Base-by-base conservation (phyloP, 2,329 filamentous ascomycete species). In the Cryphonectria naterciae region DNA sequence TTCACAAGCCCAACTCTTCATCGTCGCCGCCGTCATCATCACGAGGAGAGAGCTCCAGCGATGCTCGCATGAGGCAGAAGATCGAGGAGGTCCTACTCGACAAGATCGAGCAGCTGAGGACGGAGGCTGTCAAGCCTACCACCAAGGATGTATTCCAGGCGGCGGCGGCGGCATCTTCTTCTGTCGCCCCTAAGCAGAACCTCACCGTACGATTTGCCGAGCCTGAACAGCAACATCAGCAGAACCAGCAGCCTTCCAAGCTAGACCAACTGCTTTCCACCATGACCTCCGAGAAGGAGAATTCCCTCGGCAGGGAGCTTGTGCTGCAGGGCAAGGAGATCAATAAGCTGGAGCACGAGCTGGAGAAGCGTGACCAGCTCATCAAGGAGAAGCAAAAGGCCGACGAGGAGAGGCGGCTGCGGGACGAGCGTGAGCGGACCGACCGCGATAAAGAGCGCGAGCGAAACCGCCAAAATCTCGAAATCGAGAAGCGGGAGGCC, bases 271-370 rank as follows among this genome's bases (percentile, higher is more conserved):
- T 39, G 19, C 25, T 64, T 2, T 62, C 65, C 3, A 37, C 19
- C 8, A 37, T 25, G 1, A 13, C 46, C 6, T 67, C 70, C 17
- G 62, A 63, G n/a, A 64, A 71, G 43, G 66, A 71, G 41, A 71
- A 68, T 37, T 65, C 68, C 4, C 71, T 73, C 35, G 65, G 71
- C 54, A 69, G 68, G 63, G 71, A 73, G 37, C 69, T 73, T 25
- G 69, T 73, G 32, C 71, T 65, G 10, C 71, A 73, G 58, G 68
- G 66, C 32, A 70, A 71, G 41, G 69, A 69, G 60, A 63, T 73
- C 41, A 69, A 71, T 49, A 73, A 73, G 49, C 63, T 73, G 22
- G 71, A 73, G 7, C 35, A 62, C 10, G 71, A 73, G 39, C 39
- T 73, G 13, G 66, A 72, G 62, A 72, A 67, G 66, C 64, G 54